Evolutionary conservation across 495 filamentous ascomycete species (phyloP), one percentile per base, ranked within the genome.

Genomic region (Talaromyces trachyspermus): DNA sequence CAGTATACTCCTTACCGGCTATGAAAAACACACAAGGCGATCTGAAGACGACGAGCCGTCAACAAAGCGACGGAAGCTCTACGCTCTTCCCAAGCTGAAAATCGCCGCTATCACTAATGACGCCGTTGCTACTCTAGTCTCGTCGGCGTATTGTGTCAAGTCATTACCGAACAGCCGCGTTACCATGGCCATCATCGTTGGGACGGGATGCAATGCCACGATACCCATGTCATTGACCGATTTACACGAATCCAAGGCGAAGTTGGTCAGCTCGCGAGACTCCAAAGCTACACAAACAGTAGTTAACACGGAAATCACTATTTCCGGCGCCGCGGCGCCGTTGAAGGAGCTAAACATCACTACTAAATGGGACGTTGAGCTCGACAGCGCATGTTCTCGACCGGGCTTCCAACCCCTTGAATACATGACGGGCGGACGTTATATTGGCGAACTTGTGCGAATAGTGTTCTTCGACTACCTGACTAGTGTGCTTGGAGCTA

Each of bases 251-350:
- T 75, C 67, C 52, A 90, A 90, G 54, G 65, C 69, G 58, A 62
- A 69, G 48, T 55, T 61, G 36, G 62, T 70, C 37, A 59, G 54
- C 42, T 46, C 60, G 22, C 69, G 62, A 56, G 51, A 67, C 23
- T 56, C 69, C 1, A 72, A 53, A 8, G 74, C 74, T 3, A 68
- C 78, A 30, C 70, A 80, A 48, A 84, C 89, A 2, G 77, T 89
- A 1, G 76, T 92, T 33, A 92, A 94, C 64, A 94, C 88, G 1
- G 88, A 94, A 62, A 89, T 84, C 85, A 85, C 83, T 42, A 89
- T 94, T 49, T 80, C 78, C 3, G 88, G 88, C 6, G 78, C 85
- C 2, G 75, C 78, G 8, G 72, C 75, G 12, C 83, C 87, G 2
- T 66, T 94, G 7, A 65, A 70, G 17, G 77, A 80, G 29, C 68